Conservation (phyloP, 2,329 filamentous ascomycete species). For the Aspergillus japonicus region DNA sequence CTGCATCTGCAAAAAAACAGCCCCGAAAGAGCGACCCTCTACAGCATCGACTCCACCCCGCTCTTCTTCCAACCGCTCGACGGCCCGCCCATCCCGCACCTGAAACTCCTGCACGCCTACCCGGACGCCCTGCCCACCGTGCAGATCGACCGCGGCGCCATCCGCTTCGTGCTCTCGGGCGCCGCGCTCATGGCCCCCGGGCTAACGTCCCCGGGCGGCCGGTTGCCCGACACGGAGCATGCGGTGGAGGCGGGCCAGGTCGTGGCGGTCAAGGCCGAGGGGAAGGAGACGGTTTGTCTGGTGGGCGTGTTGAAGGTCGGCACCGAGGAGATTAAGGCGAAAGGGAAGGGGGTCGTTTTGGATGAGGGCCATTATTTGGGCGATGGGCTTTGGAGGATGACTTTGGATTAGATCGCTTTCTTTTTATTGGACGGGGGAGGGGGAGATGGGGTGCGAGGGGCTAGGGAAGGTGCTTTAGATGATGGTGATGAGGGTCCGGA, state of each 20-base stretch:
- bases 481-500: no score
- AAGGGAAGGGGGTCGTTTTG: constrained; percentile 90
- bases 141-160: constrained; percentile 91
- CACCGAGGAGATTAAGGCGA: constrained; percentile 88
- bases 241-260: constrained; percentile 78
- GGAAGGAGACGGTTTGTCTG: constrained; percentile 86
- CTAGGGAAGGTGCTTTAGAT: no score
- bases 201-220: constrained; percentile 77
- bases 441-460: no score
- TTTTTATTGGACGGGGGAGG: neutral
- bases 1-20: constrained; percentile 27
- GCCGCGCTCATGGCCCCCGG: constrained; percentile 96
- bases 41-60: constrained; percentile 72
- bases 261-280: constrained; percentile 87
- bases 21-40: constrained; percentile 85
- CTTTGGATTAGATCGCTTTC: constrained; percentile 48
- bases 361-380: constrained; percentile 92
- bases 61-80: constrained; percentile 89
- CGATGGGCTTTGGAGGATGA: constrained; percentile 85
- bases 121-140: constrained; percentile 79
- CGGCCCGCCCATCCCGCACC: constrained; percentile 78
- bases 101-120: constrained; percentile 85
- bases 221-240: constrained; percentile 63
- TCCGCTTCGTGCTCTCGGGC: constrained; percentile 91
- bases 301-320: constrained; percentile 80